Evolutionary conservation across 164 flowering plant species (phyloP).

Genomic region (Umbilicus rupestris): DNA sequence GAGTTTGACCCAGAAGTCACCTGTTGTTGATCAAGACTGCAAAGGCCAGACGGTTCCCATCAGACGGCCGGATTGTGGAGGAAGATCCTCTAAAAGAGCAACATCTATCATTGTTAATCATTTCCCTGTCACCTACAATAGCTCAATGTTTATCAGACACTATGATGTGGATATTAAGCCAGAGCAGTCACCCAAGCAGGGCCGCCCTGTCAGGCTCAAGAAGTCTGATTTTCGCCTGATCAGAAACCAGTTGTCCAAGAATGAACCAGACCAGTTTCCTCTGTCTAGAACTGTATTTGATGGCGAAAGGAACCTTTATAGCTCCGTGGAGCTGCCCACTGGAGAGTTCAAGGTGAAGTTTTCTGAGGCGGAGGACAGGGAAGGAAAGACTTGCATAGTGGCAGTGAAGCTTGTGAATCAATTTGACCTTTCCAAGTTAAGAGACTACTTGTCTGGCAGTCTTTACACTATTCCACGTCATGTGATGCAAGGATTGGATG

Average conservation of each 20-base stretch:
- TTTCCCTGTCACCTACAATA: conserved; percentile 29
- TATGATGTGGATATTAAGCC: conserved; percentile 37
- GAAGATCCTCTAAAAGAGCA: conserved; percentile 8
- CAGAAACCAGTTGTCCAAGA: conserved; percentile 24
- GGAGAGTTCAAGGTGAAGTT: conserved; percentile 35
- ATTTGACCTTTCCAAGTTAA: conserved; percentile 30
- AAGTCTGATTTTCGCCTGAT: conserved; percentile 23
- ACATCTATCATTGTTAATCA: conserved; percentile 35
- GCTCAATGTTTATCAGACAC: conserved; percentile 22
- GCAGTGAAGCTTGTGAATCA: conserved; percentile 37
- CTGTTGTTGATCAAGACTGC: not conserved
- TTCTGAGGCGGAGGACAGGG: conserved; percentile 28
- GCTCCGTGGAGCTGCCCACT: conserved; percentile 36
- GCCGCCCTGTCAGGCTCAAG: conserved; percentile 20
- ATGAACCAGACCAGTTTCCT: conserved; percentile 20
- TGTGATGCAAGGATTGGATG: conserved; percentile 60
- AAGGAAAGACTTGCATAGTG: conserved; percentile 16
- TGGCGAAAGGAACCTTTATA: conserved; percentile 56
- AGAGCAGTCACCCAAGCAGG: conserved; percentile 14
- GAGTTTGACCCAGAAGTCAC: not conserved
- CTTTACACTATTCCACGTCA: conserved; percentile 35
- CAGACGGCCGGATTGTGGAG: conserved; percentile 46
- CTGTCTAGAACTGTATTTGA: conserved; percentile 40
- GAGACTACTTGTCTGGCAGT: conserved; percentile 31
- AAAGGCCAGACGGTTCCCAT: conserved; percentile 16